Conservation (phyloP, 164 flowering plant species). For the Vitis vinifera region ASM3070453v1 NC_081818.1:1649001-1649500, state of each 20-base stretch:
- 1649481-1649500: neutral
- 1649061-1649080: conserved; percentile 61
- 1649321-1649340: conserved; percentile 51
- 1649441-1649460: neutral
- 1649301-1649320: conserved; percentile 58
- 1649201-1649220: conserved; percentile 81
- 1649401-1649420: neutral
- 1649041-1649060: conserved; percentile 55
- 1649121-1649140: neutral
- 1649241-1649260: conserved; percentile 56
- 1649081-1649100: conserved; percentile 66
- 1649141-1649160: neutral
- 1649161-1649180: neutral
- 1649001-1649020: conserved; percentile 53
- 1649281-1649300: conserved; percentile 56
- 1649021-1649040: conserved; percentile 58
- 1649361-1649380: neutral
- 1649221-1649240: conserved; percentile 45
- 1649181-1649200: conserved; percentile 7
- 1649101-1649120: conserved; percentile 48
- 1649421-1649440: neutral
- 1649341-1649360: neutral
- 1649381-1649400: neutral
- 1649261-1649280: conserved; percentile 52
- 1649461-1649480: conserved; percentile 4